Conservation (phyloP, 225 moss, liverwort and hornwort species). For the Anthoceros angustus region DNA sequence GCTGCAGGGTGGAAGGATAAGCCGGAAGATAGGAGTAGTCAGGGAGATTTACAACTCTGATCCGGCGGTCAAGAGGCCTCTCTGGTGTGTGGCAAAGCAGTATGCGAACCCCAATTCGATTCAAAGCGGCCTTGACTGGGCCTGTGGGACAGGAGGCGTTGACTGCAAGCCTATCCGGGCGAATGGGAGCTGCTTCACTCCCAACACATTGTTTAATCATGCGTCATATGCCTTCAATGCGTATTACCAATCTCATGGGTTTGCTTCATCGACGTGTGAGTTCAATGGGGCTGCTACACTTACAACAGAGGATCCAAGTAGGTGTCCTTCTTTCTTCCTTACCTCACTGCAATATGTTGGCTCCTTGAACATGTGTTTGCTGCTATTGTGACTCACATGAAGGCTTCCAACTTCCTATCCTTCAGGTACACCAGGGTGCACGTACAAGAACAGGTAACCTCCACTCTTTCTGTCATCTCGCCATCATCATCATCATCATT, state of each 20-base stretch:
- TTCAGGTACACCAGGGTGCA: not conserved
- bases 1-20: too few relatives aligned
- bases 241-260: not conserved
- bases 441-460: not conserved
- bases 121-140: not conserved
- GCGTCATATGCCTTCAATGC: not conserved
- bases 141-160: not conserved
- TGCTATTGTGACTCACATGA: not conserved
- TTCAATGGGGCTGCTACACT: not conserved
- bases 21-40: not conserved
- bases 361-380: not conserved
- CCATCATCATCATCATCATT: too few relatives aligned
- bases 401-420: not conserved
- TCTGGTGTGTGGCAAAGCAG: not conserved
- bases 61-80: not conserved
- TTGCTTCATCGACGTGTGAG: not conserved
- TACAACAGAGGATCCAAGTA: not conserved
- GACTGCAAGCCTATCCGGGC: not conserved
- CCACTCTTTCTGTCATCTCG: not conserved
- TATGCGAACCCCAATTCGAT: slow-evolving; percentile 1
- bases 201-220: not conserved
- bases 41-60: not conserved
- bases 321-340: not conserved
- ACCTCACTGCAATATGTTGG: too few relatives aligned
- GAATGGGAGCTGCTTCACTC: not conserved